These are phyloP conservation scores for Sugiyamaella marilandica DNA, from an alignment of 805 yeast species.

Conservation along the genomic window DNA sequence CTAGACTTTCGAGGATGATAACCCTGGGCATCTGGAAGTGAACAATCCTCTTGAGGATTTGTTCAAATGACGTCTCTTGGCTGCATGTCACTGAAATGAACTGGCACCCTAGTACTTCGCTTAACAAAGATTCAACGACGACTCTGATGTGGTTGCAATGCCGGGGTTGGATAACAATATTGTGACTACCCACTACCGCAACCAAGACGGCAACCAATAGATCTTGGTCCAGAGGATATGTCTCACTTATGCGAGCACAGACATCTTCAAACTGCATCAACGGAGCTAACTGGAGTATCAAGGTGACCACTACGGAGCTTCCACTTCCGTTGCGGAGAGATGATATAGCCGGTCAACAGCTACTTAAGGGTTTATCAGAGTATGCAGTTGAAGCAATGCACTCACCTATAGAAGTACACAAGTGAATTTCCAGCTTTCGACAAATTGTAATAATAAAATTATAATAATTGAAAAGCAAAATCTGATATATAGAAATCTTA, in stretches of 20 bases:
- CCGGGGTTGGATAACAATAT: slow-evolving; percentile 11
- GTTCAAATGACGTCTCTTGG: not conserved
- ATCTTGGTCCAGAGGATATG: slow-evolving; percentile 14
- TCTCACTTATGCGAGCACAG: slow-evolving; percentile 8
- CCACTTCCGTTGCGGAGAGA: too few relatives aligned
- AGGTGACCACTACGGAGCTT: too few relatives aligned
- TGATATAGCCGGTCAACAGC: too few relatives aligned
- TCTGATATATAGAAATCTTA: too few relatives aligned
- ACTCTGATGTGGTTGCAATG: not conserved
- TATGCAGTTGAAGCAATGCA: too few relatives aligned
- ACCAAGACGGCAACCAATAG: slow-evolving; percentile 16
- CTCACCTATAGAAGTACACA: too few relatives aligned
- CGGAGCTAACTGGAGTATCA: not conserved
- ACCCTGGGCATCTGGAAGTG: not conserved
- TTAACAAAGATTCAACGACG: not conserved
- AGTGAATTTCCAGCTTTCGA: too few relatives aligned
- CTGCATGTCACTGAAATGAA: not conserved
- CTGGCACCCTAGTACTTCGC: not conserved
- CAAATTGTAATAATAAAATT: too few relatives aligned
- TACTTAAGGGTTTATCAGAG: too few relatives aligned
- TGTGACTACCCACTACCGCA: slow-evolving; percentile 7
- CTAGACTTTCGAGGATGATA: not conserved
- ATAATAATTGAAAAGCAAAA: too few relatives aligned
- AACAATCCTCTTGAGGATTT: not conserved
- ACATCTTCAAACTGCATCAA: slow-evolving; percentile 13